A percentile compares a stretch with the other conserved stretches of the same genome.
These are phyloP conservation scores for Suillus weaverae DNA, from an alignment of 768 basidiomycete genomes.

Conservation along the genomic window DNA sequence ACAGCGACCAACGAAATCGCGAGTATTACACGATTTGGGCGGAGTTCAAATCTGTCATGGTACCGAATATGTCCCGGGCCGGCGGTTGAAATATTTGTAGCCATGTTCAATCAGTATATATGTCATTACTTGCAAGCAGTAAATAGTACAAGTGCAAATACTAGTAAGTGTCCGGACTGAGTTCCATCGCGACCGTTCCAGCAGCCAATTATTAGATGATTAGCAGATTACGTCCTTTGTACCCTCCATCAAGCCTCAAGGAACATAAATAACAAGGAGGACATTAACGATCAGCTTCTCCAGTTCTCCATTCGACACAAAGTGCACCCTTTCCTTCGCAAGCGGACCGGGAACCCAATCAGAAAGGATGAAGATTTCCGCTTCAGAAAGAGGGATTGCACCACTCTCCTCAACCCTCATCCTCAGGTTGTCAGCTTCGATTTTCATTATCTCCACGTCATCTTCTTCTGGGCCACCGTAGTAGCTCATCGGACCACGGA, in stretches of 20 bases:
- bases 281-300: conserved; percentile 77
- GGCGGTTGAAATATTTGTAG: background rate
- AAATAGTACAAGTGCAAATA: conserved; percentile 5
- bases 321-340: conserved; percentile 68
- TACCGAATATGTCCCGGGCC: background rate
- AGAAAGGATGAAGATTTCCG: conserved; percentile 61
- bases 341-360: conserved; percentile 49
- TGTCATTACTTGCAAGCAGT: conserved; percentile 3
- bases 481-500: conserved; percentile 47
- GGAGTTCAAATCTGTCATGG: conserved; percentile 20
- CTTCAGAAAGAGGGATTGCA: conserved; percentile 60
- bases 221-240: background rate
- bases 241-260: conserved; percentile 35
- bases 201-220: conserved; percentile 6
- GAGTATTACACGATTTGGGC: conserved; percentile 17
- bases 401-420: conserved; percentile 65
- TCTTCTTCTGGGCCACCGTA: conserved; percentile 44
- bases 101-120: background rate
- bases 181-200: background rate
- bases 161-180: background rate
- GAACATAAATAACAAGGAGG: conserved; percentile 69
- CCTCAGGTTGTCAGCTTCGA: conserved; percentile 42
- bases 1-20: conserved; percentile 36
- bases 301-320: conserved; percentile 63
- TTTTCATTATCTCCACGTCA: conserved; percentile 28